A percentile compares a stretch with the other conserved stretches of the same genome.
Evolutionary conservation across 2,329 filamentous ascomycete species (phyloP).

Genomic region (Microcera coccophila): DNA sequence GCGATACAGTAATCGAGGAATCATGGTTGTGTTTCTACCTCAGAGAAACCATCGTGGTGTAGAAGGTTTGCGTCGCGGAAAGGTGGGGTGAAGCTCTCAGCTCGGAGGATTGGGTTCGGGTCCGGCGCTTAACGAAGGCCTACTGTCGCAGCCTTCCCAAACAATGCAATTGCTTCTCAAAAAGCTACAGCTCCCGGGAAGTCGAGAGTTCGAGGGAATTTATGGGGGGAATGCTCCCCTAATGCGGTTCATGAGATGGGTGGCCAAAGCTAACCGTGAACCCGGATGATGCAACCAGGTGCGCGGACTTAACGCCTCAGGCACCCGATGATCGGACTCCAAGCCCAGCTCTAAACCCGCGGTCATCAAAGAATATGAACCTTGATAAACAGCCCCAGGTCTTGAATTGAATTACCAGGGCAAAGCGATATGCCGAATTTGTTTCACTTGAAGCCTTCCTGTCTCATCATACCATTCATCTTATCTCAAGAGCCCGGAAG

Average conservation of each 20-base stretch:
- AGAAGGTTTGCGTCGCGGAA: constrained; percentile 16
- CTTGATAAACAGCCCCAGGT: too few relatives aligned
- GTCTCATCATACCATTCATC: too few relatives aligned
- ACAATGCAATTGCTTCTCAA: background rate
- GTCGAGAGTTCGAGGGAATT: background rate
- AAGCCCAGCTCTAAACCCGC: too few relatives aligned
- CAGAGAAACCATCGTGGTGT: constrained; percentile 24
- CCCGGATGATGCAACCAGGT: constrained; percentile 26
- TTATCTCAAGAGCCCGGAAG: too few relatives aligned
- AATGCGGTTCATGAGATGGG: constrained; percentile 16
- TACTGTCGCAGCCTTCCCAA: background rate
- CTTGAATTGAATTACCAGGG: too few relatives aligned
- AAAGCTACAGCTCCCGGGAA: too few relatives aligned
- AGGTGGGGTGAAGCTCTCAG: constrained; percentile 13
- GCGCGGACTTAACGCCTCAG: constrained; percentile 29
- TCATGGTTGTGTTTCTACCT: constrained; percentile 31
- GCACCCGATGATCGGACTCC: constrained; percentile 15
- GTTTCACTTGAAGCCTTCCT: too few relatives aligned
- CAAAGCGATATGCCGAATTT: too few relatives aligned
- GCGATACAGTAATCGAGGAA: constrained; percentile 34
- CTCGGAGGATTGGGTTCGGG: background rate
- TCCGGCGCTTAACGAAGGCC: background rate
- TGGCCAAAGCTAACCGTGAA: constrained; percentile 16
- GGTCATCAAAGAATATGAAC: too few relatives aligned
- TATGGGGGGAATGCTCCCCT: constrained; percentile 7